Conservation (phyloP, 164 flowering plant genomes). For the Cinnamomum micranthum region DNA sequence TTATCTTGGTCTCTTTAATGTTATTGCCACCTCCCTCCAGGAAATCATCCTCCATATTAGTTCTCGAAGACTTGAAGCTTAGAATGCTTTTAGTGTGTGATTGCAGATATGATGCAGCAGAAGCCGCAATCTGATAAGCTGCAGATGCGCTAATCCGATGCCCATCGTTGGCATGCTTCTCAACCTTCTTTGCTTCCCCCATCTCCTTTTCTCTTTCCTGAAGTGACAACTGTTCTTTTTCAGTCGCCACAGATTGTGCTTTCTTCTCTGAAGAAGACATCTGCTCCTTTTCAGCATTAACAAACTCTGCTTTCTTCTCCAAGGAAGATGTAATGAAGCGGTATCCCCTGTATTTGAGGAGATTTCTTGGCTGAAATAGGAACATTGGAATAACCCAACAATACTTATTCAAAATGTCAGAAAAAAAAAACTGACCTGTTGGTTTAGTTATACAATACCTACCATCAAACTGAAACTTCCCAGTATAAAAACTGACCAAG, state of each 20-base stretch:
- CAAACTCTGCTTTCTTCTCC: slow-evolving; percentile 46
- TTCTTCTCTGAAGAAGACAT: neutral
- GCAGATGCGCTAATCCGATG: slow-evolving; percentile 49
- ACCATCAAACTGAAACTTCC: too few relatives aligned
- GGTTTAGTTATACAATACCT: too few relatives aligned
- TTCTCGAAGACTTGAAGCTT: slow-evolving; percentile 46
- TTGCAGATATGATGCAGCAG: slow-evolving; percentile 83
- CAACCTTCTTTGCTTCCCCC: slow-evolving; percentile 9
- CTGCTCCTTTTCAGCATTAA: slow-evolving; percentile 34
- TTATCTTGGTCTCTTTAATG: slow-evolving; percentile 2
- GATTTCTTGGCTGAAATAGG: slow-evolving; percentile 51
- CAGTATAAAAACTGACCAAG: neutral
- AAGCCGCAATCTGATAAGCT: slow-evolving; percentile 76
- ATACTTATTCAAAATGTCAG: too few relatives aligned
- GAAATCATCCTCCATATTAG: neutral
- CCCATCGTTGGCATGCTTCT: slow-evolving; percentile 33
- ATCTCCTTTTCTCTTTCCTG: slow-evolving; percentile 18
- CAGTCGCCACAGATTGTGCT: neutral
- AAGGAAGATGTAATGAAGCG: slow-evolving; percentile 72
- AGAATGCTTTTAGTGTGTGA: slow-evolving; percentile 63
- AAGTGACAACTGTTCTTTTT: slow-evolving; percentile 6
- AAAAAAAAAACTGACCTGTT: too few relatives aligned
- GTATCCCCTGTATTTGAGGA: slow-evolving; percentile 52
- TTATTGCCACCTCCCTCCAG: slow-evolving; percentile 13
- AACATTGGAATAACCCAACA: neutral